Evolutionary conservation across 2,329 filamentous ascomycete genomes (phyloP).

Genomic region (Diaporthe sp.): DNA sequence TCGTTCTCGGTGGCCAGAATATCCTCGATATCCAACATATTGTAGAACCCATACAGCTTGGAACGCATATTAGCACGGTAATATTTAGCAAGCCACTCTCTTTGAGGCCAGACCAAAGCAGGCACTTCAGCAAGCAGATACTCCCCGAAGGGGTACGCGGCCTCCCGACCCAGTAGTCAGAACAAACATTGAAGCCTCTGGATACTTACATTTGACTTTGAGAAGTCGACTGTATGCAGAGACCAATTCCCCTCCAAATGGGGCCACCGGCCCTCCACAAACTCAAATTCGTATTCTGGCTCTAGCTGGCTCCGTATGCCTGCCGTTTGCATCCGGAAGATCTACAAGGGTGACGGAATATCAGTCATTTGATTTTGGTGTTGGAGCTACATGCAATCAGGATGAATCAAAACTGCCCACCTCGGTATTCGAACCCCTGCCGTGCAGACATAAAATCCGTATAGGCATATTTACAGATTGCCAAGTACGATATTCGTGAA

Average conservation of each 20-base stretch:
- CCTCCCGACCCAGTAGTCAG: neutral
- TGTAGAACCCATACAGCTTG: constrained; percentile 39
- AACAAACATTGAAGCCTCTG: too few relatives aligned
- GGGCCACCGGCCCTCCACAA: constrained; percentile 39
- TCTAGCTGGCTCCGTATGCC: constrained; percentile 37
- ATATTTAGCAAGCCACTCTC: neutral
- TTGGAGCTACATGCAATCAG: neutral
- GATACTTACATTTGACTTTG: constrained; percentile 38
- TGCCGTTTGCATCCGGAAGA: constrained; percentile 40
- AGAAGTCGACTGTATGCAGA: constrained; percentile 39
- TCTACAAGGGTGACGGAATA: constrained; percentile 30
- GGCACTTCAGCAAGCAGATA: neutral
- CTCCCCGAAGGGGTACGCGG: neutral
- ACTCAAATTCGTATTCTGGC: constrained; percentile 39
- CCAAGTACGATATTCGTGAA: constrained; percentile 13
- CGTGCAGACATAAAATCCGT: constrained; percentile 35
- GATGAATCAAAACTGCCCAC: constrained; percentile 13
- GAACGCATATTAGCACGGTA: neutral
- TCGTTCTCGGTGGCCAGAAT: constrained; percentile 40
- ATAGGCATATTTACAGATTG: constrained; percentile 31
- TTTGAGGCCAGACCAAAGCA: neutral
- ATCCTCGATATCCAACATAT: constrained; percentile 36
- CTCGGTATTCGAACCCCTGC: constrained; percentile 37
- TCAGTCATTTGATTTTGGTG: neutral
- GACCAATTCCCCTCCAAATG: constrained; percentile 40